phyloP scores from a whole-genome alignment of 1,139 yeast species.

The Maudiozyma humilis region DNA sequence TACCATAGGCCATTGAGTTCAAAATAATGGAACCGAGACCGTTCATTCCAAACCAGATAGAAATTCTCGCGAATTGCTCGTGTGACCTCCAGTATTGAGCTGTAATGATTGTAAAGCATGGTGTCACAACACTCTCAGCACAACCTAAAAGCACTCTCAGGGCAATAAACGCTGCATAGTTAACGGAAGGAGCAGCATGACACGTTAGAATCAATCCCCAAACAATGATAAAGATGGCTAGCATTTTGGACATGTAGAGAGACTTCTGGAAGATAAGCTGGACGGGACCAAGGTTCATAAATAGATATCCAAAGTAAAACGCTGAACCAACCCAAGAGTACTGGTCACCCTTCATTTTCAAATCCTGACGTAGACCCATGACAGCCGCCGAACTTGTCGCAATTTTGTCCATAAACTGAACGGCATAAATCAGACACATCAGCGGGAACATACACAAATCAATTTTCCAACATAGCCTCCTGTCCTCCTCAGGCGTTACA shows the following conservation, averaged over 20 bases:
- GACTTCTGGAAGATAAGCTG: slow-evolving; percentile 33
- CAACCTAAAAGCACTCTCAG: slow-evolving; percentile 42
- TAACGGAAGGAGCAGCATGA: slow-evolving; percentile 35
- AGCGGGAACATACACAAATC: slow-evolving; percentile 49
- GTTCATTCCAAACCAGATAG: slow-evolving; percentile 43
- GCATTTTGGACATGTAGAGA: slow-evolving; percentile 32
- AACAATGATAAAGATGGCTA: slow-evolving; percentile 34
- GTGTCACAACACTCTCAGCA: slow-evolving; percentile 43
- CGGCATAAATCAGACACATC: slow-evolving; percentile 46
- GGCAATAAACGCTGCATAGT: slow-evolving; percentile 36
- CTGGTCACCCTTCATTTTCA: slow-evolving; percentile 43
- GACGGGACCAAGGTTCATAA: slow-evolving; percentile 40
- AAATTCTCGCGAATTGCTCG: slow-evolving; percentile 43
- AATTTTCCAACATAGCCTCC: slow-evolving; percentile 41
- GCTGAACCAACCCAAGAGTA: slow-evolving; percentile 53
- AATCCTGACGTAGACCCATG: slow-evolving; percentile 42
- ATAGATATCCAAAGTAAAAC: slow-evolving; percentile 47
- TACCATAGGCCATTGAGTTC: slow-evolving; percentile 43
- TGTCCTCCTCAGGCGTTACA: slow-evolving; percentile 29
- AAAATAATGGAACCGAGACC: slow-evolving; percentile 42
- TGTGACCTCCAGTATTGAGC: slow-evolving; percentile 47
- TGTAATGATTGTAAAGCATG: slow-evolving; percentile 46
- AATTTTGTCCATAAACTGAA: slow-evolving; percentile 60
- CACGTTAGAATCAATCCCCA: slow-evolving; percentile 43
- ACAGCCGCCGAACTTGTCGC: slow-evolving; percentile 53